phyloP scores from a whole-genome alignment of 441 rosid species.

The Erysimum cheiri region DNA sequence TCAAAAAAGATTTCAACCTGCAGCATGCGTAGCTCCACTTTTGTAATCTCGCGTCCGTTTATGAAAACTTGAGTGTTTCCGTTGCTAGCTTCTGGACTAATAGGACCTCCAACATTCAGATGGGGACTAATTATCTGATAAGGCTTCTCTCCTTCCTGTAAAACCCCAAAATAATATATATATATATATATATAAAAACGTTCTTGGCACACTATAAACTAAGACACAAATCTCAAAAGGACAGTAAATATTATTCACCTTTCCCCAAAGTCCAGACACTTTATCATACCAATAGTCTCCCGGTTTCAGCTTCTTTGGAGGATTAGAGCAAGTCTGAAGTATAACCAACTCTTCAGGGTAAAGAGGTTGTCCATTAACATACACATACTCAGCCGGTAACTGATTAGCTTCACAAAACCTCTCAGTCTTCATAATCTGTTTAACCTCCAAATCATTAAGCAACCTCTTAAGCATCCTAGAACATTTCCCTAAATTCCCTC shows the following conservation, averaged over 20 bases:
- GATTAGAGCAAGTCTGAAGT: constrained; percentile 78
- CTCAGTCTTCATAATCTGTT: constrained; percentile 89
- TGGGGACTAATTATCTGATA: constrained; percentile 78
- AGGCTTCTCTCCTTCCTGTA: constrained; percentile 94
- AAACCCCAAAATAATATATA: constrained; percentile 46
- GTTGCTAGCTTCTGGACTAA: constrained; percentile 71
- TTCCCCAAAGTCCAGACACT: constrained; percentile 98
- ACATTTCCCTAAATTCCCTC: constrained; percentile 78
- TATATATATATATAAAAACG: constrained; percentile 38
- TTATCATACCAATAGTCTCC: constrained; percentile 97
- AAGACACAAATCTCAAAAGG: constrained; percentile 35
- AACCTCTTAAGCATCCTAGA: constrained; percentile 86
- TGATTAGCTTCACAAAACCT: constrained; percentile 82
- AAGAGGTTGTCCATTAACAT: constrained; percentile 72
- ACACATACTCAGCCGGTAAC: constrained; percentile 83
- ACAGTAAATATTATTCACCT: constrained; percentile 60
- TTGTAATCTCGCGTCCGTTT: constrained; percentile 89
- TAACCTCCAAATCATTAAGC: constrained; percentile 77
- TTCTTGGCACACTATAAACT: constrained; percentile 22
- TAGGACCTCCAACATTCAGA: constrained; percentile 72
- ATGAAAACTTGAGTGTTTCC: constrained; percentile 87
- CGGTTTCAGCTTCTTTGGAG: constrained; percentile 89
- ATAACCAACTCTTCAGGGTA: constrained; percentile 66
- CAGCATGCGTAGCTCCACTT: constrained; percentile 87
- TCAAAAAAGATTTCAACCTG: constrained; percentile 60